Conservation (phyloP, 2,329 filamentous ascomycete species). For the Alternaria infectoria region DNA sequence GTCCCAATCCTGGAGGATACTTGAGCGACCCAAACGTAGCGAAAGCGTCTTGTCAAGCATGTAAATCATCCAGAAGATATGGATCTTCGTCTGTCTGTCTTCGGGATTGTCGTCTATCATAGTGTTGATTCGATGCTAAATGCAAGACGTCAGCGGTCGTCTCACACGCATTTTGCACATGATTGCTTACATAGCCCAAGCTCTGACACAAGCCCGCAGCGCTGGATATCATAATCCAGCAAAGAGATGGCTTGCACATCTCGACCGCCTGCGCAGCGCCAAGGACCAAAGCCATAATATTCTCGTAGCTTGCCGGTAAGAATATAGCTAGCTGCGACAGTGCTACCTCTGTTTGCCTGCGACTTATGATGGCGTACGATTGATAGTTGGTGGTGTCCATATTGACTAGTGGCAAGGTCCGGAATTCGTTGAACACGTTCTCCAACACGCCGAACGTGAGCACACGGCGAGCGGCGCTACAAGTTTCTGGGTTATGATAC, state of each 20-base stretch:
- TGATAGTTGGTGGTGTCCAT: slow-evolving; percentile 16
- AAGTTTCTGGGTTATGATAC: slow-evolving; percentile 27
- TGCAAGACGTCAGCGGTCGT: not conserved
- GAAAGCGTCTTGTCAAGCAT: slow-evolving; percentile 49
- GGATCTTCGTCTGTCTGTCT: slow-evolving; percentile 36
- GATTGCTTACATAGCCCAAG: slow-evolving; percentile 34
- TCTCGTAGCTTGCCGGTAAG: slow-evolving; percentile 44
- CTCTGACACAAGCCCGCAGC: slow-evolving; percentile 42
- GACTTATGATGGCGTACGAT: slow-evolving; percentile 32
- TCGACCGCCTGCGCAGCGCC: slow-evolving; percentile 43
- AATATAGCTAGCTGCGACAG: slow-evolving; percentile 43
- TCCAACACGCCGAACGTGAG: slow-evolving; percentile 40
- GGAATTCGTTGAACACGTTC: slow-evolving; percentile 39
- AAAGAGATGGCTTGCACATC: slow-evolving; percentile 44
- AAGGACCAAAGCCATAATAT: slow-evolving; percentile 44
- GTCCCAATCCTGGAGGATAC: slow-evolving; percentile 49
- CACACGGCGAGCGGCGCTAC: slow-evolving; percentile 30
- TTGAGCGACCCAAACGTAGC: slow-evolving; percentile 45
- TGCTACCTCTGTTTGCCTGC: slow-evolving; percentile 52
- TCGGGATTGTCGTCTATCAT: slow-evolving; percentile 43
- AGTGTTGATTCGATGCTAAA: slow-evolving; percentile 40
- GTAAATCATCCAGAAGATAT: slow-evolving; percentile 49
- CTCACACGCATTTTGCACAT: not conserved
- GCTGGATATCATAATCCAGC: slow-evolving; percentile 39
- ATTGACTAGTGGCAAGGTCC: slow-evolving; percentile 17